Evolutionary conservation across 2,329 filamentous ascomycete genomes (phyloP).

Genomic region (Xylariaceae sp.): DNA sequence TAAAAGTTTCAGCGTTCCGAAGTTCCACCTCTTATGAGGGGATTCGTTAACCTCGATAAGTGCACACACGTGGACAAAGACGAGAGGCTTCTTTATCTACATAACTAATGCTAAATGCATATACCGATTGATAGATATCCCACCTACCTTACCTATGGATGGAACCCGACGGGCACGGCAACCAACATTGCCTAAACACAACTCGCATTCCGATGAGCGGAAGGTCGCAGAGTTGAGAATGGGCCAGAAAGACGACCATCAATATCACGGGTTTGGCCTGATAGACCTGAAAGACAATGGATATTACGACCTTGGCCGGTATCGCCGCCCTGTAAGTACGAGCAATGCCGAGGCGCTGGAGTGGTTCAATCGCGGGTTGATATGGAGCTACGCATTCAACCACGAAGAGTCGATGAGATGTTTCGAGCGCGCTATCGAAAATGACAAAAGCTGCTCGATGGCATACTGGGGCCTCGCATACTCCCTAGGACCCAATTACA

Average conservation of each 20-base stretch:
- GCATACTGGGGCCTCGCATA: slow-evolving; percentile 68
- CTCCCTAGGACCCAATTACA: slow-evolving; percentile 66
- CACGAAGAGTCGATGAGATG: slow-evolving; percentile 64
- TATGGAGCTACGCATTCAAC: slow-evolving; percentile 72
- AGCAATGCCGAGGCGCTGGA: slow-evolving; percentile 45
- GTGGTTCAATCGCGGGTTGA: slow-evolving; percentile 69
- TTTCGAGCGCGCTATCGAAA: slow-evolving; percentile 53
- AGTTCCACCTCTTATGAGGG: not conserved
- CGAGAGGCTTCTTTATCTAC: not conserved
- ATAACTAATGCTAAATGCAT: slow-evolving; percentile 2
- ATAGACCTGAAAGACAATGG: slow-evolving; percentile 12
- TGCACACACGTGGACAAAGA: not conserved
- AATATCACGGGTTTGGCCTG: no score
- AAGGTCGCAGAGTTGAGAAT: slow-evolving; percentile 3
- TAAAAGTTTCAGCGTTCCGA: not conserved
- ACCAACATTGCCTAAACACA: not conserved
- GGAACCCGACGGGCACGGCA: not conserved
- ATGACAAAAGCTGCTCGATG: slow-evolving; percentile 53
- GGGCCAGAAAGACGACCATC: slow-evolving; percentile 1
- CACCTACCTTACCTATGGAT: not conserved
- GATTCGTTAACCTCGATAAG: slow-evolving; percentile 1
- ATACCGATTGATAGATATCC: not conserved
- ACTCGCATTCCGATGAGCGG: not conserved
- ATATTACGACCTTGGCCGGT: slow-evolving; percentile 61
- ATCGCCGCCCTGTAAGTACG: slow-evolving; percentile 51